Base-by-base conservation (phyloP, 176 grass and related monocot species). In the Phoenix dactylifera region DNA sequence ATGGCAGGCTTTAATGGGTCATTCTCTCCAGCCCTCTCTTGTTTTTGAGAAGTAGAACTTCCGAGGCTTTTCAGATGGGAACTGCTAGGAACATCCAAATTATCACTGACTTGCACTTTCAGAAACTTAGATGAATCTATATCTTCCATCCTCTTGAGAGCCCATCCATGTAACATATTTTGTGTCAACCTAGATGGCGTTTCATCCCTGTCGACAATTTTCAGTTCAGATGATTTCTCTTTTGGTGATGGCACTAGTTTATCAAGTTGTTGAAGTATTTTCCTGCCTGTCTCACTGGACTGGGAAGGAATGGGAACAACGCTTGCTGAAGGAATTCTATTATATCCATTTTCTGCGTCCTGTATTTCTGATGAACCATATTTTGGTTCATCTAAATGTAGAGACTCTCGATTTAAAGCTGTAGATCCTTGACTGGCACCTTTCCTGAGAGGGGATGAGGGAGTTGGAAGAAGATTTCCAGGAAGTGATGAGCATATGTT, bases 201-300 rank as follows among this genome's bases (percentile, higher is more conserved):
- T 63, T 54, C 57, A 59, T 77, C 51, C 3, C 14, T 56, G 49
- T 44, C 12, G 30, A 63, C 72, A 25, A 60, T 59, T 26, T 54
- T 64, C 29, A 18, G 4, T 71, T 77, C 81, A 66, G 49, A 49
- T 59, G 61, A 59, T 24, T 48, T 57, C 61, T 67, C 81, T 67
- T 75, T 89, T 50, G 69, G 77, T 0, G 29, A 64, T 64, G 86
- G 65, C 17, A 64, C 49, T 67, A 84, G 54, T 52, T 68, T 72
- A 68, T 81, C 86, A 65, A 84, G 86, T 56, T 89, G 73, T 30
- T 77, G 59, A 48, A 84, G 66, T 84, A 84, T 89, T 64, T 78
- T 80, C 12, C 65, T 56, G 57, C 77, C 77, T 69, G 74, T 89
- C 58, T 84, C 53, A 75, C 39, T 55, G 56, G 77, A 89, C 12